phyloP scores from a whole-genome alignment of 1,284 basidiomycete species.

The Inonotus obliquus region DNA sequence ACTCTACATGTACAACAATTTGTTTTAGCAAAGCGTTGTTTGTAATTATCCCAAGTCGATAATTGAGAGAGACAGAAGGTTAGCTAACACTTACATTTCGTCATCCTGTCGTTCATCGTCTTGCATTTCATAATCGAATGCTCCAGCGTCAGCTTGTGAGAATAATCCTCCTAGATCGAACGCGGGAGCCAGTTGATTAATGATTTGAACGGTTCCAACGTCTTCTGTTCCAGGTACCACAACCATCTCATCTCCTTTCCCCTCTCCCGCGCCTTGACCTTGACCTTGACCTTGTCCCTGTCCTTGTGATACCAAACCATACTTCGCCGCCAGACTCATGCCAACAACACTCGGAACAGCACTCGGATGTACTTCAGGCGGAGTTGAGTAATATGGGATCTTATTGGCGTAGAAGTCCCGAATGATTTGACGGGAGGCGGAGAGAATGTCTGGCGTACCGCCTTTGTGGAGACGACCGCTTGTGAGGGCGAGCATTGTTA shows the following conservation, averaged over 20 bases:
- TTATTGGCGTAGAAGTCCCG: conserved; percentile 97
- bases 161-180: conserved; percentile 76
- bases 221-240: conserved; percentile 68
- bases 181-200: conserved; percentile 59
- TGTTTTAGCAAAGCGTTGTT: conserved; percentile 18
- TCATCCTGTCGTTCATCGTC: conserved; percentile 28
- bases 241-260: conserved; percentile 24
- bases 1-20: conserved; percentile 19
- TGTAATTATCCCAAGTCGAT: conserved; percentile 14
- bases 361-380: conserved; percentile 76
- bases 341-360: conserved; percentile 54
- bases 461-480: conserved; percentile 89
- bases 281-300: no score
- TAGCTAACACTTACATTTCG: conserved; percentile 37
- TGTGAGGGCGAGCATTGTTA: conserved; percentile 86
- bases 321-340: conserved; percentile 10
- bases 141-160: conserved; percentile 67
- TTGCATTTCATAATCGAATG: conserved; percentile 44
- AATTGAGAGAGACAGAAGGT: neutral
- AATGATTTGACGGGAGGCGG: conserved; percentile 81
- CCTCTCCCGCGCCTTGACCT: no score
- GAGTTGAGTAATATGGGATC: conserved; percentile 83
- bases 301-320: neutral
- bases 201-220: conserved; percentile 70
- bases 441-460: conserved; percentile 85